Evolutionary conservation across 2,329 filamentous ascomycete genomes (phyloP), one percentile per base, ranked within the genome.

Genomic region (Aspergillus pseudonomiae): DNA sequence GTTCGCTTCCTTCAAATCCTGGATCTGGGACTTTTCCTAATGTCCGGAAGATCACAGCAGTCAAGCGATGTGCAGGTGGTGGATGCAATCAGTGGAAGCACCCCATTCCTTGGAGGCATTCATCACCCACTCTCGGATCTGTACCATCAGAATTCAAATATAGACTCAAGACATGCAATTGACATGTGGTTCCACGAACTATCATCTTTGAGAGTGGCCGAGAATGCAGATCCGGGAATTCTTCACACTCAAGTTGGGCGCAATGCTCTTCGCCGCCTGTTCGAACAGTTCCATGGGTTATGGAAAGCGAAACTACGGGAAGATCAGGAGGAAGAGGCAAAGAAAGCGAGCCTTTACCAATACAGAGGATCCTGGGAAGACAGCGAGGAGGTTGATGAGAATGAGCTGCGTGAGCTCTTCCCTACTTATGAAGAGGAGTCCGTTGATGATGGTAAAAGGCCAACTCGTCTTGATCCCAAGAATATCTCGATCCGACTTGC

Each of bases 321-420:
- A 24, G 94, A 97, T 67, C 90, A 92, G 70, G 88, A 89, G 70
- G 87, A 91, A 54, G 88, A 91, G 68, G 89, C 91, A 21, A 85
- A 87, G 32, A 91, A 90, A 65, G 88, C 86, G 6, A 93, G 91
- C 66, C 78, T 96, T 45, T 99, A 96, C 77, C 89, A 89, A 24
- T 97, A 95, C 79, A 88, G 88, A 66, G 94, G 94, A 36, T 89
- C 88, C 45, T 81, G 87, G 45, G 91, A 94, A 65, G 89, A 94
- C 55, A 88, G 92, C 67, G 91, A 96, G 61, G 89, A 91, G 70
- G 82, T 86, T 11, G 88, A 93, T 59, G 86, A 90, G 66, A 86
- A 90, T 61, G 91, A 95, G 67, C 89, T 97, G 67, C 85, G 89
- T 24, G 86, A 91, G 67, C 81, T 98, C 7, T 98, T 98, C 80